phyloP scores from a whole-genome alignment of 352 stramenopile species.

The Pythium apleroticum region DNA sequence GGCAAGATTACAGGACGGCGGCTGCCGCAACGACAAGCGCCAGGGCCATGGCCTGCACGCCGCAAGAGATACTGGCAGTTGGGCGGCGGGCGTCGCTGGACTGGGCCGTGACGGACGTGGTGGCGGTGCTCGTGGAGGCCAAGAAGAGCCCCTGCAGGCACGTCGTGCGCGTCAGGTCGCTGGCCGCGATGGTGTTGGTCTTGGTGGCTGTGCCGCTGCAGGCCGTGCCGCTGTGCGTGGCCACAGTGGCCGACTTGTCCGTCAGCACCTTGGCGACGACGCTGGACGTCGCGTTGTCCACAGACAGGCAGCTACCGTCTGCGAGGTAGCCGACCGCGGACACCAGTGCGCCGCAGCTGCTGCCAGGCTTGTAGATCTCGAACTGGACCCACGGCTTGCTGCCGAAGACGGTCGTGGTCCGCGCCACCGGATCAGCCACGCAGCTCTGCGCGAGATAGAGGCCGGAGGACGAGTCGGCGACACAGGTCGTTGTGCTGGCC shows the following conservation, averaged over 20 bases:
- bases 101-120: not conserved
- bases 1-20: too few species aligned
- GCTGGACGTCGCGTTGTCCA: conserved; percentile 41
- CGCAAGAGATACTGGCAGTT: not conserved
- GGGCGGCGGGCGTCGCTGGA: not conserved
- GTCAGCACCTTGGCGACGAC: conserved; percentile 32
- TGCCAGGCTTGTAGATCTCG: conserved; percentile 21
- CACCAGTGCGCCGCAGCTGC: conserved; percentile 29
- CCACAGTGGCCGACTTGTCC: conserved; percentile 36
- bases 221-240: conserved; percentile 32
- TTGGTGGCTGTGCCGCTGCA: conserved; percentile 36
- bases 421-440: conserved; percentile 2
- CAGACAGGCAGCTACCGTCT: conserved; percentile 41
- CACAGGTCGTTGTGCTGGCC: not conserved
- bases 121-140: conserved; percentile 13
- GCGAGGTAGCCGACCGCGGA: conserved; percentile 41
- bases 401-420: conserved; percentile 2
- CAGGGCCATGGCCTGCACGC: not conserved
- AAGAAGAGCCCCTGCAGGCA: conserved; percentile 13
- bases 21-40: not conserved
- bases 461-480: not conserved
- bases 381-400: conserved; percentile 20
- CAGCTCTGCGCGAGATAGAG: conserved; percentile 12
- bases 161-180: not conserved
- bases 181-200: conserved; percentile 23